A percentile compares a stretch with the other conserved stretches of the same genome.
Evolutionary conservation across 148 eudicot species (phyloP).

Genomic region (Vaccinium vitisidaea): DNA sequence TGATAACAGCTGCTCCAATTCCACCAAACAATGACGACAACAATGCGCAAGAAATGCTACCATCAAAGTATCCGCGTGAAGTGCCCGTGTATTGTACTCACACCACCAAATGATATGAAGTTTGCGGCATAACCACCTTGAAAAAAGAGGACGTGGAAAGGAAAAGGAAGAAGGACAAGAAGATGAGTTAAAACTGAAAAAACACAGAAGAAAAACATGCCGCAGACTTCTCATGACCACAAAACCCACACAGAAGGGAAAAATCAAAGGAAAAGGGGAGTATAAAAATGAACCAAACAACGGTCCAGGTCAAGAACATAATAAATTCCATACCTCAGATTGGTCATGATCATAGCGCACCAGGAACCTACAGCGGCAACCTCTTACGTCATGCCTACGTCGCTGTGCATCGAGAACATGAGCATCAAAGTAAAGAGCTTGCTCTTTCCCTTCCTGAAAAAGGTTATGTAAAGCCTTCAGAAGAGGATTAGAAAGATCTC

Average conservation of each 20-base stretch:
- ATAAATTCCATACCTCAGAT: constrained; percentile 61
- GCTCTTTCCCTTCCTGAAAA: constrained; percentile 95
- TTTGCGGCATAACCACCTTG: neutral
- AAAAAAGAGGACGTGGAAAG: neutral
- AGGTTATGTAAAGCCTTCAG: constrained; percentile 11
- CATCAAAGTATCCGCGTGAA: neutral
- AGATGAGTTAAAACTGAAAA: neutral
- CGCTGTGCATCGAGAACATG: constrained; percentile 95
- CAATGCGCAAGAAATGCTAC: neutral
- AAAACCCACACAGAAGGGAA: neutral
- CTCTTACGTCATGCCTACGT: constrained; percentile 93
- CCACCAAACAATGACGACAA: neutral
- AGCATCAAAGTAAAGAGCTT: constrained; percentile 97
- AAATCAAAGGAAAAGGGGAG: neutral
- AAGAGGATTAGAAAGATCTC: neutral
- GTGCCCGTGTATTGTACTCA: neutral
- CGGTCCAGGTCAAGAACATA: neutral
- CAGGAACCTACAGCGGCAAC: constrained; percentile 95
- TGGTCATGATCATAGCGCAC: constrained; percentile 98
- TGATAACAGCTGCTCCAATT: neutral
- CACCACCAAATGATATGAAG: neutral
- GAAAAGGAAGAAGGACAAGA: neutral
- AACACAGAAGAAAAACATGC: neutral
- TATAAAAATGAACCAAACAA: neutral
- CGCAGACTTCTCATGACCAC: neutral